Percentiles rank a stretch among this genome's conserved stretches.
phyloP scores from a whole-genome alignment of 768 basidiomycete species.

The Tricholoma flavovirens region DNA sequence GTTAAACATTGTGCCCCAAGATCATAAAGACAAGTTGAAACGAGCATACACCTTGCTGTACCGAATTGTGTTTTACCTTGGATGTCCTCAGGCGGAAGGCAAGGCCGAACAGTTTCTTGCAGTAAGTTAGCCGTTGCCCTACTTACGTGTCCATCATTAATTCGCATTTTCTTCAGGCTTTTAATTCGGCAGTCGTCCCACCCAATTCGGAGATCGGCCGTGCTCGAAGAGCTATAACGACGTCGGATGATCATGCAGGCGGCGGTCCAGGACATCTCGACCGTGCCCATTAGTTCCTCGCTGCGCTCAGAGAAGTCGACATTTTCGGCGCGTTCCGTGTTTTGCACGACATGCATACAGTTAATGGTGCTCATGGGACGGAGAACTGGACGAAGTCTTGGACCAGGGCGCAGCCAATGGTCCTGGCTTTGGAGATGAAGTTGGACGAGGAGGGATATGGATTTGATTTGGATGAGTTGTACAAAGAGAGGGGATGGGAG shows the following conservation, averaged over 20 bases:
- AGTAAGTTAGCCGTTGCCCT: conserved; percentile 9
- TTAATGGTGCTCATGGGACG: not conserved
- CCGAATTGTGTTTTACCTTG: conserved; percentile 22
- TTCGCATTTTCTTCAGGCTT: conserved; percentile 11
- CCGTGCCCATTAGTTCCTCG: conserved; percentile 14
- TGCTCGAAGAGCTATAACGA: conserved; percentile 16
- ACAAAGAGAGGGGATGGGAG: not conserved
- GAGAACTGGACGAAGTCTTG: conserved; percentile 19
- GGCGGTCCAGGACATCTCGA: conserved; percentile 16
- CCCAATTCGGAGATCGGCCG: conserved; percentile 22
- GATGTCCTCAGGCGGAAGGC: conserved; percentile 11
- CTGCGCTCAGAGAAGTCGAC: conserved; percentile 13
- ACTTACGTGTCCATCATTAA: too few relatives aligned
- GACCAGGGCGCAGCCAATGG: conserved; percentile 19
- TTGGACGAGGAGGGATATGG: conserved; percentile 23
- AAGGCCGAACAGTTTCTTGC: conserved; percentile 16
- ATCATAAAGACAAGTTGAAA: conserved; percentile 12
- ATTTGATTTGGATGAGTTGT: conserved; percentile 14
- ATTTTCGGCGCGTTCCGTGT: conserved; percentile 20
- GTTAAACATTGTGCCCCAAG: conserved; percentile 13
- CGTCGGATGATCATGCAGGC: conserved; percentile 17
- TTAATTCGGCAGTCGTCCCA: conserved; percentile 17
- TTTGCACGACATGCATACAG: conserved; percentile 18
- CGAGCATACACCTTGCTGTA: conserved; percentile 20
- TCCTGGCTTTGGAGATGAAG: conserved; percentile 17